These are phyloP conservation scores for Hydnomerulius pinastri DNA, from an alignment of 768 basidiomycete species.

Conservation along the genomic window DNA sequence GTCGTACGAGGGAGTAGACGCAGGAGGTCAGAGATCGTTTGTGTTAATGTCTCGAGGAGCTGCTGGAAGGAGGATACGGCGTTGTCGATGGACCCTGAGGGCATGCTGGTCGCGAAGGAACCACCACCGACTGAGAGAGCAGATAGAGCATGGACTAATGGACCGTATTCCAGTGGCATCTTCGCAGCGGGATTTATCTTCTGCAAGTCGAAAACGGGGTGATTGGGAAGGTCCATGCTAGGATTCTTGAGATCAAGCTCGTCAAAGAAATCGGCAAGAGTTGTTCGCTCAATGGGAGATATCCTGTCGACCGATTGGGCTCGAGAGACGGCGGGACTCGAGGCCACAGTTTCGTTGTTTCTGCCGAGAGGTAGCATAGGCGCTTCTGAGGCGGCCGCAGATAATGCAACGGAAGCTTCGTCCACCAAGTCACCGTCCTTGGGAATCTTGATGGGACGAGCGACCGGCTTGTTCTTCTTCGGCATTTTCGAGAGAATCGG, in stretches of 20 bases:
- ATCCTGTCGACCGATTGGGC: slow-evolving; percentile 59
- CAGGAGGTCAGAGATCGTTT: slow-evolving; percentile 85
- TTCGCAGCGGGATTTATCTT: slow-evolving; percentile 75
- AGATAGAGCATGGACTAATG: slow-evolving; percentile 82
- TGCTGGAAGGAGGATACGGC: slow-evolving; percentile 91
- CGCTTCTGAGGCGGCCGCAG: slow-evolving; percentile 51
- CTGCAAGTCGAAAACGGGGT: slow-evolving; percentile 74
- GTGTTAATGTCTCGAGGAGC: slow-evolving; percentile 83
- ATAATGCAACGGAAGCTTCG: slow-evolving; percentile 43
- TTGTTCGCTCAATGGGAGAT: slow-evolving; percentile 45
- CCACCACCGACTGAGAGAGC: slow-evolving; percentile 85
- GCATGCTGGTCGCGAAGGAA: slow-evolving; percentile 76
- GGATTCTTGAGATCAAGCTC: slow-evolving; percentile 66
- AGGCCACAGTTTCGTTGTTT: slow-evolving; percentile 36
- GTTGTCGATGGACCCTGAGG: slow-evolving; percentile 87
- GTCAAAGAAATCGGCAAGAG: slow-evolving; percentile 65
- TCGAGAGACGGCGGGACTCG: slow-evolving; percentile 58
- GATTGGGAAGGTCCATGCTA: slow-evolving; percentile 62
- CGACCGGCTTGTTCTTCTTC: slow-evolving; percentile 73
- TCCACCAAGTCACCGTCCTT: slow-evolving; percentile 59
- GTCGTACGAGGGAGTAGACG: slow-evolving; percentile 85
- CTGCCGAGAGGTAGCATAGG: slow-evolving; percentile 38
- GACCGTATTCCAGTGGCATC: slow-evolving; percentile 82
- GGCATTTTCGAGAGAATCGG: slow-evolving; percentile 82
- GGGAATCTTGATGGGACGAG: slow-evolving; percentile 57